Percentiles rank a stretch among this genome's conserved stretches.
Conservation (phyloP, 768 basidiomycete species). For the Hortiboletus campestris region DNA sequence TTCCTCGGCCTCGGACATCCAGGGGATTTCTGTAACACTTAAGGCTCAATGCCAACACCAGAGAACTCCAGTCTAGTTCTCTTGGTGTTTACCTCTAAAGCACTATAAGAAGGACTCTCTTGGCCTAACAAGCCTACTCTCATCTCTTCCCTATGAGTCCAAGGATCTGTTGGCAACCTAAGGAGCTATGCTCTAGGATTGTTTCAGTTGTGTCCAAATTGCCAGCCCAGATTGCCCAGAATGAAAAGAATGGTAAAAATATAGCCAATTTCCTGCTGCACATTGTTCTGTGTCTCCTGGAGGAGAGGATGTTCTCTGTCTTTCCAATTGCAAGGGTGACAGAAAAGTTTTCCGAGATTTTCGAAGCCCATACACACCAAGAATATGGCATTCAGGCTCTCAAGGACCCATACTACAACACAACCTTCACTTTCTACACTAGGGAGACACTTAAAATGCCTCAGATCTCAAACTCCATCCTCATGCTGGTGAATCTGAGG, state of each 20-base stretch:
- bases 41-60: no score
- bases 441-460: slow-evolving; percentile 33
- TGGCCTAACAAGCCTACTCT: no score
- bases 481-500: neutral
- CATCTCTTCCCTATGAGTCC: no score
- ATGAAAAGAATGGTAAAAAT: neutral
- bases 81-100: no score
- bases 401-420: slow-evolving; percentile 55
- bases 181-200: no score
- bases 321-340: slow-evolving; percentile 54
- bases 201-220: no score
- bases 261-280: neutral
- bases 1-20: no score
- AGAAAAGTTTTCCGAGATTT: slow-evolving; percentile 44
- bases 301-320: slow-evolving; percentile 50
- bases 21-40: no score
- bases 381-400: slow-evolving; percentile 20
- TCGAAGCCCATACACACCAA: slow-evolving; percentile 33
- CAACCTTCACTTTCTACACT: slow-evolving; percentile 57
- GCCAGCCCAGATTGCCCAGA: neutral
- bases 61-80: no score
- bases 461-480: neutral
- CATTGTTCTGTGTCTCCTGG: slow-evolving; percentile 10
- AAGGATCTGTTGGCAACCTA: no score
- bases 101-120: no score